These are phyloP conservation scores for Heracleum sosnowskyi DNA, from an alignment of 129 eudicot species.

Conservation along the genomic window DNA sequence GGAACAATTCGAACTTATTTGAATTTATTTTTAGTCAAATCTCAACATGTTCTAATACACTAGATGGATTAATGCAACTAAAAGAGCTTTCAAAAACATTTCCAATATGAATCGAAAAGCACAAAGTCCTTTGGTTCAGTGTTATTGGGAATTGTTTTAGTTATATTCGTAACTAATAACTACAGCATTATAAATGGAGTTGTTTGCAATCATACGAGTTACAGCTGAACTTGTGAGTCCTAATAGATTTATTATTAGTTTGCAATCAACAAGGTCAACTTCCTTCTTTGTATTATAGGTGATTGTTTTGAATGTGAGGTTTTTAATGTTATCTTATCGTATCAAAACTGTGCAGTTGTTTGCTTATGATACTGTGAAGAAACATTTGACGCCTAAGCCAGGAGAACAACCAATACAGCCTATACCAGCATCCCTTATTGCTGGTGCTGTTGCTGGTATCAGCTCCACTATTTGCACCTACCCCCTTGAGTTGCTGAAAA, in stretches of 20 bases:
- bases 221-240: not conserved
- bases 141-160: not conserved
- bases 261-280: not conserved
- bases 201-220: not conserved
- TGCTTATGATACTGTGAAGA: constrained; percentile 76
- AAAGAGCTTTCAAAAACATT: not conserved
- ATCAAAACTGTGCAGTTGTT: constrained; percentile 43
- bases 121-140: not conserved
- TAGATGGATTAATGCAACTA: not conserved
- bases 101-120: not conserved
- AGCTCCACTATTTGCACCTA: constrained; percentile 80
- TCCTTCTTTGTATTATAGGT: not conserved
- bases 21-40: not conserved
- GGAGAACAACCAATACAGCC: constrained; percentile 59
- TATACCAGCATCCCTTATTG: constrained; percentile 69
- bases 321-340: constrained; percentile 2
- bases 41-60: not conserved
- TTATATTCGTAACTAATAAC: not conserved
- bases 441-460: constrained; percentile 88
- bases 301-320: not conserved
- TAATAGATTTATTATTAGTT: not conserved
- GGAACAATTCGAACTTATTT: not conserved
- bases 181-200: not conserved
- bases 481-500: constrained; percentile 89
- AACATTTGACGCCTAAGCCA: constrained; percentile 56